These are phyloP conservation scores for Auxenochlorella pyrenoidosa DNA, from an alignment of 139 green algal genomes.

Conservation along the genomic window DNA sequence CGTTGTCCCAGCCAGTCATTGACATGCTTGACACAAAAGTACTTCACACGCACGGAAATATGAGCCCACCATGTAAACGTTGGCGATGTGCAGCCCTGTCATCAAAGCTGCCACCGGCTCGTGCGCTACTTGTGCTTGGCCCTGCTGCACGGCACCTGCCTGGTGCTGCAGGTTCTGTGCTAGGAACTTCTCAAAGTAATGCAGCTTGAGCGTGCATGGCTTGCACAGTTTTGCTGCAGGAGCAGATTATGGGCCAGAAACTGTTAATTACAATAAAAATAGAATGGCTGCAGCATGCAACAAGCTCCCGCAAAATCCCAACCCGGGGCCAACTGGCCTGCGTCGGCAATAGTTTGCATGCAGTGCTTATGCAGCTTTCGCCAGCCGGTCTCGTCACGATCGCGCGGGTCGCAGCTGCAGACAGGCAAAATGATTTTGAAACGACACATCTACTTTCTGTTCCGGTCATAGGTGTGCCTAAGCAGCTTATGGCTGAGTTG, in stretches of 20 bases:
- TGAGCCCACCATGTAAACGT: slow-evolving; percentile 29
- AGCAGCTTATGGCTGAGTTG: background rate
- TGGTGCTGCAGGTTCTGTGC: slow-evolving; percentile 46
- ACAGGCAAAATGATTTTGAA: background rate
- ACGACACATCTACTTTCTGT: background rate
- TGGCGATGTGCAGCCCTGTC: slow-evolving; percentile 44
- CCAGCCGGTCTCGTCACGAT: slow-evolving; percentile 65
- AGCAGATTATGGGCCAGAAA: background rate
- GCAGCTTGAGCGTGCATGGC: slow-evolving; percentile 68
- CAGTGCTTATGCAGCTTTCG: slow-evolving; percentile 58
- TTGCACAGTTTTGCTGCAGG: slow-evolving; percentile 13
- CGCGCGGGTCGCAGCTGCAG: slow-evolving; percentile 40
- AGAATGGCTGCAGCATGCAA: background rate
- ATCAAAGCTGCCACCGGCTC: slow-evolving; percentile 60
- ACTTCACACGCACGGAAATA: background rate
- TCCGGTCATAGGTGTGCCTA: too few species aligned
- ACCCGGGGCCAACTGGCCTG: background rate
- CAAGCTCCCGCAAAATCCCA: background rate
- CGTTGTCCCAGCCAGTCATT: too few species aligned
- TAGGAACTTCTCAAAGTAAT: slow-evolving; percentile 83
- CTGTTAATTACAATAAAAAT: background rate
- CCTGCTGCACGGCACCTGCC: background rate
- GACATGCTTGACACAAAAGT: too few species aligned
- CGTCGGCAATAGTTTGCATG: slow-evolving; percentile 37
- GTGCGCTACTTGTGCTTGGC: background rate